Evolutionary conservation across 768 basidiomycete species (phyloP).

Genomic region (Hebeloma cylindrosporum): DNA sequence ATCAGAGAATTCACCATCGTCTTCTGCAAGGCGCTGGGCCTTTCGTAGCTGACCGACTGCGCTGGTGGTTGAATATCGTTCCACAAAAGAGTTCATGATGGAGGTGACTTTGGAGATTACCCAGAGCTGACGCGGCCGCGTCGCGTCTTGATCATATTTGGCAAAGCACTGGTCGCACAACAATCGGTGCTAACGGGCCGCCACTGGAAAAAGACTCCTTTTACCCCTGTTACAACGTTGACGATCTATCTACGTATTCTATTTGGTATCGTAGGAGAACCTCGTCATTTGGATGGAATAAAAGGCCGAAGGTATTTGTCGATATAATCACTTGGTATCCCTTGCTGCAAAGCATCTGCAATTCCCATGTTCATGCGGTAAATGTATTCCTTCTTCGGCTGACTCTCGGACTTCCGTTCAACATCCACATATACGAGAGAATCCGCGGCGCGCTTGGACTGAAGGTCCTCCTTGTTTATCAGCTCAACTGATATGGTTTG

Average conservation of each 20-base stretch:
- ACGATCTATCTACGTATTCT: constrained; percentile 2
- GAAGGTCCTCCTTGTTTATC: not conserved
- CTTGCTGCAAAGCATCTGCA: constrained; percentile 38
- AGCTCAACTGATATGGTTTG: constrained; percentile 30
- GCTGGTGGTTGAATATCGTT: constrained; percentile 62
- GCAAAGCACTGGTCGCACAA: constrained; percentile 11
- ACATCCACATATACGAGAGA: constrained; percentile 45
- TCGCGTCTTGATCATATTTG: constrained; percentile 42
- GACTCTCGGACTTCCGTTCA: constrained; percentile 29
- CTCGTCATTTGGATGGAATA: constrained; percentile 32
- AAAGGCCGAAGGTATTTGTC: constrained; percentile 43
- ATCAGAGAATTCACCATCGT: constrained; percentile 66
- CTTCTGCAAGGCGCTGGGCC: constrained; percentile 47
- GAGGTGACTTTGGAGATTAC: constrained; percentile 17
- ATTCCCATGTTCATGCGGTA: constrained; percentile 46
- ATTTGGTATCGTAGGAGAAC: constrained; percentile 6
- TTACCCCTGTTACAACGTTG: not conserved
- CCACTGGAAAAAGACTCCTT: too few relatives aligned
- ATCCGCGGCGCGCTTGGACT: constrained; percentile 14
- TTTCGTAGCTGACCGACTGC: constrained; percentile 48
- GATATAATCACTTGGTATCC: constrained; percentile 42
- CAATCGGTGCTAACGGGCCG: too few relatives aligned
- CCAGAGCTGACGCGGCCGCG: constrained; percentile 46
- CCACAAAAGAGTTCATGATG: constrained; percentile 72
- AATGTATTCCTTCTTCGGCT: constrained; percentile 43